phyloP scores from a whole-genome alignment of 2,329 filamentous ascomycete species.

The Tolypocladium cylindrosporum region DNA sequence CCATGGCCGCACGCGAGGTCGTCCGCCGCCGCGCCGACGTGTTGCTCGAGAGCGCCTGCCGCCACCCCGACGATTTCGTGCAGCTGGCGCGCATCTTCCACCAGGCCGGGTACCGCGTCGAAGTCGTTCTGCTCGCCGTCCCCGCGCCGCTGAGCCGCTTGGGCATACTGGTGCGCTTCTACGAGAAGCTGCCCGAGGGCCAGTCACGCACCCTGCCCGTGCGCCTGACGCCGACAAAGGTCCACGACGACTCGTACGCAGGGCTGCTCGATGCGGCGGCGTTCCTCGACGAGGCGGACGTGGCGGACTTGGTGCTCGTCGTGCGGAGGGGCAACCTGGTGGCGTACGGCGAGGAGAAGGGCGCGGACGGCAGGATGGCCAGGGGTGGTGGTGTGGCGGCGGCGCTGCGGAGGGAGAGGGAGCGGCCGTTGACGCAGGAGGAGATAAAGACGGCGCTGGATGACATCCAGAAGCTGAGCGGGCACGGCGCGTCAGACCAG shows the following conservation, averaged over 20 bases:
- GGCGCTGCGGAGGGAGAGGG: slow-evolving; percentile 16
- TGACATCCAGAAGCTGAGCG: slow-evolving; percentile 15
- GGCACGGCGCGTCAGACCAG: slow-evolving; percentile 9
- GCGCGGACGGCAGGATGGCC: neutral
- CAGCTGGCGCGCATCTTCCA: slow-evolving; percentile 23
- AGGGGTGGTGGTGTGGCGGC: slow-evolving; percentile 8
- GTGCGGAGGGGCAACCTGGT: slow-evolving; percentile 28
- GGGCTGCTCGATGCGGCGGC: slow-evolving; percentile 26
- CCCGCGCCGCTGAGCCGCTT: slow-evolving; percentile 29
- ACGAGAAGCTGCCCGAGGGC: slow-evolving; percentile 23
- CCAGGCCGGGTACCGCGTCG: slow-evolving; percentile 23
- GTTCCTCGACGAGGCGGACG: slow-evolving; percentile 22
- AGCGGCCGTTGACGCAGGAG: slow-evolving; percentile 13
- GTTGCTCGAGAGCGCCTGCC: slow-evolving; percentile 34
- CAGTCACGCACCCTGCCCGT: slow-evolving; percentile 23
- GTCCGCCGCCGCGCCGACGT: slow-evolving; percentile 21
- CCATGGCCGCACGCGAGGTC: slow-evolving; percentile 25
- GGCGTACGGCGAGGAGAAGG: slow-evolving; percentile 13
- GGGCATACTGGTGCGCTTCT: slow-evolving; percentile 30
- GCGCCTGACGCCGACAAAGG: slow-evolving; percentile 29
- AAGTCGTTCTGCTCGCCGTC: slow-evolving; percentile 31
- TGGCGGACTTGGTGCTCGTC: slow-evolving; percentile 25
- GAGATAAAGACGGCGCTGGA: slow-evolving; percentile 14
- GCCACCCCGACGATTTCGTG: slow-evolving; percentile 30
- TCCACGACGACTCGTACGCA: slow-evolving; percentile 36